Percentiles rank a stretch among this genome's conserved stretches.
Conservation (phyloP, 768 basidiomycete species). For the Rubroboletus satanas region DNA sequence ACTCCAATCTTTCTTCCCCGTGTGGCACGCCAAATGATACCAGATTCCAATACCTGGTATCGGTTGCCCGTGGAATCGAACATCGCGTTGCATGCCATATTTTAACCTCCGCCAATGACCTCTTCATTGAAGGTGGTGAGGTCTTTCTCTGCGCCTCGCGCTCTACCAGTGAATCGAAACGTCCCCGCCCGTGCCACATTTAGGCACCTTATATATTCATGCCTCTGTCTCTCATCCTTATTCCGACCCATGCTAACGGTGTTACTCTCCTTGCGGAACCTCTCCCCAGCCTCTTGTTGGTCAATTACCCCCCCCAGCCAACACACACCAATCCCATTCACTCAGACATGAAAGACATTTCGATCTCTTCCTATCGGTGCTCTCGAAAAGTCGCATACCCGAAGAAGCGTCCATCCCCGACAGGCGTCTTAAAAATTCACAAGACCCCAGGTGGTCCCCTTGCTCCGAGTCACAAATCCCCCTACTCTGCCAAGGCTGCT, state of each 20-base stretch:
- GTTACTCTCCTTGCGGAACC: constrained; percentile 19
- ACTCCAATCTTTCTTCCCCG: constrained; percentile 4
- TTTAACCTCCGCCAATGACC: constrained; percentile 8
- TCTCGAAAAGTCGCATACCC: constrained; percentile 68
- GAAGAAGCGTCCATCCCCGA: constrained; percentile 81
- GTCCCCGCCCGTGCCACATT: not conserved
- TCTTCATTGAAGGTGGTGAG: constrained; percentile 4
- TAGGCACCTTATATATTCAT: constrained; percentile 3
- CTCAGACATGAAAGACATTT: constrained; percentile 75
- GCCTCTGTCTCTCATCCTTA: constrained; percentile 1
- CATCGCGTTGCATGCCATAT: constrained; percentile 11
- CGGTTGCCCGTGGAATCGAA: not conserved
- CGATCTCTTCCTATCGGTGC: constrained; percentile 52
- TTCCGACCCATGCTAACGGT: constrained; percentile 18
- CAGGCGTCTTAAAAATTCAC: constrained; percentile 68
- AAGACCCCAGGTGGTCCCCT: constrained; percentile 49
- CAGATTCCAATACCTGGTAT: constrained; percentile 1
- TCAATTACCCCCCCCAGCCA: constrained; percentile 41
- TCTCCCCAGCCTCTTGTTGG: constrained; percentile 40
- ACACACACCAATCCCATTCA: constrained; percentile 26
- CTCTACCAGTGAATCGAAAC: not conserved
- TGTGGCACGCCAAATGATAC: constrained; percentile 5
- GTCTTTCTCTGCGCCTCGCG: not conserved
- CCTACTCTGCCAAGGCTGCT: constrained; percentile 60
- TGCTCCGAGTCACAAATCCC: constrained; percentile 54